These are phyloP conservation scores for Ophiostoma sp. DNA, from an alignment of 2,329 filamentous ascomycete species.

Conservation along the genomic window DNA sequence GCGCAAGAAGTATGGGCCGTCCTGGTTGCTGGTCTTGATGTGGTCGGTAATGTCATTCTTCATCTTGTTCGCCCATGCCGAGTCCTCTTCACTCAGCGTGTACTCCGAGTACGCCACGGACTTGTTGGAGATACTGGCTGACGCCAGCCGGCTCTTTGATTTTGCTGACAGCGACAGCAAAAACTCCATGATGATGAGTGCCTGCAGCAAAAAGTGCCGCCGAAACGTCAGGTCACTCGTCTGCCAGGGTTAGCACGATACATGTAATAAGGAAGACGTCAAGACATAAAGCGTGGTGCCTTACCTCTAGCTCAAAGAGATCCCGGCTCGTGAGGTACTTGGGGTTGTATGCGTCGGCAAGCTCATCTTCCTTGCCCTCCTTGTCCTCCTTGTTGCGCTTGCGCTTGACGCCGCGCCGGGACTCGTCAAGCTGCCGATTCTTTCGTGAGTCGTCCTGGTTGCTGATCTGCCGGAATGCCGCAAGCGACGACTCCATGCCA, in stretches of 20 bases:
- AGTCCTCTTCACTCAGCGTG: slow-evolving; percentile 74
- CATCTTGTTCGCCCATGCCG: slow-evolving; percentile 78
- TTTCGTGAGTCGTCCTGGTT: slow-evolving; percentile 44
- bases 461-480: slow-evolving; percentile 49
- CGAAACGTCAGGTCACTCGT: slow-evolving; percentile 92
- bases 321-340: slow-evolving; percentile 98
- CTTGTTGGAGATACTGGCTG: slow-evolving; percentile 66
- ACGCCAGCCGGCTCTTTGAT: slow-evolving; percentile 71
- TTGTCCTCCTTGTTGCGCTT: slow-evolving; percentile 48
- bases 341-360: slow-evolving; percentile 78
- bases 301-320: slow-evolving; percentile 81
- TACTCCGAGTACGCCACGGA: slow-evolving; percentile 78
- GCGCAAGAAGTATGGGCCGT: slow-evolving; percentile 89
- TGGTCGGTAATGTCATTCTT: slow-evolving; percentile 76
- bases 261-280: slow-evolving; percentile 15
- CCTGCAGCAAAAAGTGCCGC: slow-evolving; percentile 89
- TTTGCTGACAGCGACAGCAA: slow-evolving; percentile 80
- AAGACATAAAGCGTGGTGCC: not conserved
- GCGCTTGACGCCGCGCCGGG: slow-evolving; percentile 62
- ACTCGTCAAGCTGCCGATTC: slow-evolving; percentile 54
- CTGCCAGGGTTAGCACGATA: slow-evolving; percentile 38
- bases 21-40: slow-evolving; percentile 65
- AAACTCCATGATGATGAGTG: slow-evolving; percentile 91
- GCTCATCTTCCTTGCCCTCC: slow-evolving; percentile 46
- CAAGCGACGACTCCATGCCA: slow-evolving; percentile 63